Conservation (phyloP, 768 basidiomycete species). For the Mycena alexandri region DNA sequence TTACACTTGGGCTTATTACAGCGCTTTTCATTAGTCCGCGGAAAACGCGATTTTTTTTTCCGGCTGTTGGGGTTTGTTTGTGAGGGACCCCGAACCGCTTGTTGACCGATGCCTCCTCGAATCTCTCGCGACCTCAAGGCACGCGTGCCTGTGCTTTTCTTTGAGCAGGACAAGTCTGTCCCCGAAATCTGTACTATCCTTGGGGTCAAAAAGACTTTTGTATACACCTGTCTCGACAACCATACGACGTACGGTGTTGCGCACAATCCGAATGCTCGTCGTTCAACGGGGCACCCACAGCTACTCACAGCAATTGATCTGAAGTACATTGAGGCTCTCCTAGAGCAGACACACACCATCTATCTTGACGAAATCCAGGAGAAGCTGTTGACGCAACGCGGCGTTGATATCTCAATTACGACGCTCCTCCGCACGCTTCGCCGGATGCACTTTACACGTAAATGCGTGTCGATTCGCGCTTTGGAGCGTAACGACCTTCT, state of each 20-base stretch:
- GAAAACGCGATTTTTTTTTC: too few species aligned
- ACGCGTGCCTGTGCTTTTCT: too few species aligned
- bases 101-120: too few species aligned
- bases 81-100: too few species aligned
- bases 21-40: too few species aligned
- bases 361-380: constrained; percentile 36
- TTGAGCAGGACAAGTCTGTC: constrained; percentile 2
- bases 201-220: neutral
- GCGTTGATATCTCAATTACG: constrained; percentile 30
- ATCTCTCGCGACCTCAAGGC: too few species aligned
- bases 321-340: constrained; percentile 2
- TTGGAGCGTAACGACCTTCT: constrained; percentile 44
- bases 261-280: too few species aligned
- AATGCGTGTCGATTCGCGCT: constrained; percentile 39
- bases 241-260: neutral
- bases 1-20: too few species aligned
- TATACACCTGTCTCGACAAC: neutral
- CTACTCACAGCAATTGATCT: too few species aligned
- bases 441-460: constrained; percentile 38
- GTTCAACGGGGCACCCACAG: too few species aligned
- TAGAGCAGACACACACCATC: constrained; percentile 3
- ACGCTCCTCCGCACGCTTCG: constrained; percentile 38
- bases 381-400: constrained; percentile 21
- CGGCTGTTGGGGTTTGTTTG: too few species aligned
- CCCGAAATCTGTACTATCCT: neutral